Evolutionary conservation across 2,329 filamentous ascomycete species (phyloP), one percentile per base, ranked within the genome.

Genomic region (Ophiostoma tasmaniense): DNA sequence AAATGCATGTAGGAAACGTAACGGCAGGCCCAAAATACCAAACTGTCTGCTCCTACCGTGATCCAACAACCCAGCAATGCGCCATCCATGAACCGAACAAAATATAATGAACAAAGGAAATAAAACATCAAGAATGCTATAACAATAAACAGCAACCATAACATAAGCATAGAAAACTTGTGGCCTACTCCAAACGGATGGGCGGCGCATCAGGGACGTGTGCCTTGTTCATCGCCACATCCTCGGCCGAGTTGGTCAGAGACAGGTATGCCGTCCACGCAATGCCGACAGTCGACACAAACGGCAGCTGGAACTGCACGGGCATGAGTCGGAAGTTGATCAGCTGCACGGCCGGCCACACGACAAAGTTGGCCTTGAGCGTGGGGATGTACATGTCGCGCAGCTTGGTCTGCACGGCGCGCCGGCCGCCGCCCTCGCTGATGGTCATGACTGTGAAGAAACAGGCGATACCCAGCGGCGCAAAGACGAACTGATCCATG

Each of bases 391-490:
- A 99, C 80, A 98, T 93, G 76, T 97, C 94, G 75, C 90, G 86
- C 74, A 99, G 89, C 83, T 99, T 99, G 77, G 89, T 85, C 71
- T 84, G 81, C 66, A 99, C 84, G 8, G 91, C 93, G 71, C 90
- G 85, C 75, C 86, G 87, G 39, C 93, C 92, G 70, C 95, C 95
- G 33, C 95, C 95, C 80, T 99, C 95, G 14, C 94, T 91, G 20
- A 98, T 80, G 0, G 95, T 98, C 94, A 99, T 98, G 79, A 90
- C 94, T 0, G 91, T 93, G 78, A 98, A 99, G 83, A 99, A 99
- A 73, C 86, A 84, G 17, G 86, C 91, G 69, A 99, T 86, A 81
- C 91, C 70, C 5, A 71, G 17, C 1, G 95, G 95, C 55, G 95
- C 93, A 79, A 98, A 98, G 67, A 97, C 84, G 37, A 98, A 83